phyloP scores from a whole-genome alignment of 495 filamentous ascomycete genomes.

The Trichoderma reesei region DNA sequence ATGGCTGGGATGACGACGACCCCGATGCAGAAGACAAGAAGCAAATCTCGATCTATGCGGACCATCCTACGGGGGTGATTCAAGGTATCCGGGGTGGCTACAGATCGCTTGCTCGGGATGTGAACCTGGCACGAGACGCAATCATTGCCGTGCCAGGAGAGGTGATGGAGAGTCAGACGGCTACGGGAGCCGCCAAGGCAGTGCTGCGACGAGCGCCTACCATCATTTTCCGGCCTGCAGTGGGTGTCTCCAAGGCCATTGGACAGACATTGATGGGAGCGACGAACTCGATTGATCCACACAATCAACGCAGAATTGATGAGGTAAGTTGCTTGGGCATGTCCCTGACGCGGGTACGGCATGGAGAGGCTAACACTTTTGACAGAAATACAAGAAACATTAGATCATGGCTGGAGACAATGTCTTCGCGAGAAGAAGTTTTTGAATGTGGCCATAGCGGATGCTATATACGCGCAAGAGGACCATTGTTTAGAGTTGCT shows the following conservation, averaged over 20 bases:
- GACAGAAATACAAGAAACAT: conserved; percentile 35
- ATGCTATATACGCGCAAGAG: not conserved
- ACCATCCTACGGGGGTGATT: conserved; percentile 79
- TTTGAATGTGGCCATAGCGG: not conserved
- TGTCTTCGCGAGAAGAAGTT: not conserved
- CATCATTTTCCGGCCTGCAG: conserved; percentile 79
- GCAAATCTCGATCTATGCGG: conserved; percentile 79
- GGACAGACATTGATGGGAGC: conserved; percentile 84
- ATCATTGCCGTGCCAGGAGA: conserved; percentile 93
- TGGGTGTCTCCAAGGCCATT: conserved; percentile 83
- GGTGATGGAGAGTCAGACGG: conserved; percentile 74
- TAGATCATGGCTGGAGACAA: conserved; percentile 10
- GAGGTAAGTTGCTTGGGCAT: conserved; percentile 52
- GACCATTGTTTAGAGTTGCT: not conserved
- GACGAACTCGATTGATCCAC: conserved; percentile 84
- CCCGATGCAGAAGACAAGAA: conserved; percentile 56
- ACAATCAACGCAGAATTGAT: conserved; percentile 72
- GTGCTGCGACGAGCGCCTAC: conserved; percentile 79
- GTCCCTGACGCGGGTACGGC: not conserved
- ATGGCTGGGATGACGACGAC: conserved; percentile 52
- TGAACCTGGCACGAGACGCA: conserved; percentile 74
- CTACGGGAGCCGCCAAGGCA: conserved; percentile 70
- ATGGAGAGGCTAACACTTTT: conserved; percentile 16
- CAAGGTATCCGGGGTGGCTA: conserved; percentile 80
- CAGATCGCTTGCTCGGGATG: conserved; percentile 71